phyloP scores from a whole-genome alignment of 2,329 filamentous ascomycete species.

The Epichloe gansuensis region DNA sequence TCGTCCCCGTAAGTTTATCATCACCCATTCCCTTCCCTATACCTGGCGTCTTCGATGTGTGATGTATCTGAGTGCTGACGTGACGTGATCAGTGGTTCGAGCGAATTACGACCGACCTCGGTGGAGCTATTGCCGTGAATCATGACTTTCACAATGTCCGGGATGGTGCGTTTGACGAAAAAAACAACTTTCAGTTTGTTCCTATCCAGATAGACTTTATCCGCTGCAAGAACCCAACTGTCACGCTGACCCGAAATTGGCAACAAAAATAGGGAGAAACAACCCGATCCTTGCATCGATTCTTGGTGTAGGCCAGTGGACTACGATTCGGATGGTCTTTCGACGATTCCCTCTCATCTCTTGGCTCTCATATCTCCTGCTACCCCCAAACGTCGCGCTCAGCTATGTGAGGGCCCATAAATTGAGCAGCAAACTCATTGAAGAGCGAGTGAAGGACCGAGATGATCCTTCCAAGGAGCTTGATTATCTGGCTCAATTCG shows the following conservation, averaged over 20 bases:
- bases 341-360: background rate
- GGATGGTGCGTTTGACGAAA: background rate
- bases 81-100: background rate
- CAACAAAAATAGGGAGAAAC: background rate
- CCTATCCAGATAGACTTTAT: no score
- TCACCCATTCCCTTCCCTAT: no score
- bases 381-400: background rate
- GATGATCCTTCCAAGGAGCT: background rate
- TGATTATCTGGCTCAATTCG: background rate
- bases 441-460: background rate
- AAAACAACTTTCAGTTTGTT: background rate
- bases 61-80: background rate
- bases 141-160: background rate
- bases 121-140: background rate
- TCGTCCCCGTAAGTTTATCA: background rate
- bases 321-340: background rate
- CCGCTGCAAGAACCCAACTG: no score
- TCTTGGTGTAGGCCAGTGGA: background rate
- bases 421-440: background rate
- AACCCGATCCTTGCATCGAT: background rate
- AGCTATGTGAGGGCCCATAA: background rate
- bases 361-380: background rate
- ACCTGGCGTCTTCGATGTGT: no score
- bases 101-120: background rate
- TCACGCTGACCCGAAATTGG: background rate